Evolutionary conservation across 805 yeast species (phyloP), one percentile per base, ranked within the genome.

Genomic region (Nakazawaea sp.): DNA sequence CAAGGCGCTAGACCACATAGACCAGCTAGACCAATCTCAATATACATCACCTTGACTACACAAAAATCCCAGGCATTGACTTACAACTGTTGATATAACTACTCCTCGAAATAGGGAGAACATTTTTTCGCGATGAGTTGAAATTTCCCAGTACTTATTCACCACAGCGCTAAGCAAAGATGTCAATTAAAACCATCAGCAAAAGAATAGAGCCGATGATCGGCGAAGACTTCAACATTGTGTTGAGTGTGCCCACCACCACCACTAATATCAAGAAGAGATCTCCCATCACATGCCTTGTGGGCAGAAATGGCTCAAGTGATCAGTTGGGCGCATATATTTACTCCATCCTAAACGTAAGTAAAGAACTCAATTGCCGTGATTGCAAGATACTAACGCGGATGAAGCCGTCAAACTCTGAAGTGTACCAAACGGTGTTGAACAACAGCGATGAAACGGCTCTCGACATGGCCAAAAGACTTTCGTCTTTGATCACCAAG

Each of bases 391-490:
- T n/a, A n/a, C n/a, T 17, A 10, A 10, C 20, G 32, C 33, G 30
- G 40, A 45, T 27, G 23, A 13, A 41, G 43, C 27, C 42, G 33
- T 27, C 43, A 27, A 29, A 35, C 21, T 17, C 36, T 13, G 50
- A 61, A 19, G 56, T 65, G 3, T 60, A 59, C 36, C 71, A 68
- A 43, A 64, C 75, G 0, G 50, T 69, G 16, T 50, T 72, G 20
- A 66, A 68, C 38, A 62, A 64, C 35, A 49, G 71, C 1, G 56
- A 59, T 19, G 70, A 66, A 29, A 45, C 49, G 0, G 40, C 62
- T 19, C 53, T 69, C 18, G 78, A 72, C 36, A 44, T 68, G 27
- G 55, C 73, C 0, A 61, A 59, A 23, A 61, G 68, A 42, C 42
- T 72, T 7, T 67, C 74, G 1, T 56, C 51, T 11, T 44, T 68